Evolutionary conservation across 805 yeast genomes (phyloP), one percentile per base, ranked within the genome.

Genomic region (Yamadazyma laniorum): DNA sequence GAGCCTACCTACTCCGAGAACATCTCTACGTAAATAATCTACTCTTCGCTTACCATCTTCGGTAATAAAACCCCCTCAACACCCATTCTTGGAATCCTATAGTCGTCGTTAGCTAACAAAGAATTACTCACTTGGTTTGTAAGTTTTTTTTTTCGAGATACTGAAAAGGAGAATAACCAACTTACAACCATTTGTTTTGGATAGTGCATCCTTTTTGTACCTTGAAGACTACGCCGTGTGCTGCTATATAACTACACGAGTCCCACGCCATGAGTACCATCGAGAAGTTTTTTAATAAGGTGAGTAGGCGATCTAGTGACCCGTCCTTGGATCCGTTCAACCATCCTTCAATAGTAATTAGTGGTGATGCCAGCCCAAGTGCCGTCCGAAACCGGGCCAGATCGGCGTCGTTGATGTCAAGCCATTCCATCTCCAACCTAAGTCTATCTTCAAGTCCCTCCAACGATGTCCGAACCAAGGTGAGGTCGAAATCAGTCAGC

Each of bases 271-370:
- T 38, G 42, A 38, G 37, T 23, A 38, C 28, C 18, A 13, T 48
- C 8, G 52, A 45, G 13, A 43, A 41, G 36, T 19, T 48, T 14
- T 28, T 45, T 8, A 29, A 42, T 16, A 45, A 45, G 30, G 48
- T 43, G 16, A 44, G 37, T n/a, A 41, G 52, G 46, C 43, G 52
- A 39, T 47, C 48, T 18, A 40, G 46, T 15, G 52, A 48, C 6
- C 40, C 51, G 4, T 42, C 46, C 9, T 15, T 37, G 5, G 49
- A 45, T 30, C 35, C 35, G 2, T 14, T 18, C n/a, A 28, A 18
- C 16, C 39, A 40, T 3, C 13, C 41, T 3, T 32, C 39, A 26
- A 14, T 32, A 11, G 30, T 43, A 6, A 33, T 31, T 21, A 31
- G 25, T 5, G 25, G 15, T 13, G 40, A 39, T 16, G 15, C 33